Evolutionary conservation across 1,284 basidiomycete species (phyloP).

Genomic region (Trichosporon faecale): DNA sequence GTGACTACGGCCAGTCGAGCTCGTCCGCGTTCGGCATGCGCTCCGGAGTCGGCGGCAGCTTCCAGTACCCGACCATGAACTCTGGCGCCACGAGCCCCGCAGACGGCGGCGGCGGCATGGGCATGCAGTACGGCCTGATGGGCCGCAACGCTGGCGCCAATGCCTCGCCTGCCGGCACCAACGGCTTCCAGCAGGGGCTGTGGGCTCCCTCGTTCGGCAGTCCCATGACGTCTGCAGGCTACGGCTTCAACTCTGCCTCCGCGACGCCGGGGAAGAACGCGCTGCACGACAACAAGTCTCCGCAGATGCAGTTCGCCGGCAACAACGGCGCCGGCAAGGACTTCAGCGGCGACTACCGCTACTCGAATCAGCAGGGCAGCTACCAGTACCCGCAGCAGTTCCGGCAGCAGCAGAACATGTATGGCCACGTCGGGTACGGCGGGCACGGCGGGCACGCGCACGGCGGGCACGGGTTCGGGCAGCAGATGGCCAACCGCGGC

Average conservation of each 20-base stretch:
- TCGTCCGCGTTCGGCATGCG: constrained; percentile 16
- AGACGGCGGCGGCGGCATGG: constrained; percentile 18
- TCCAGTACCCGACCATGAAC: constrained; percentile 20
- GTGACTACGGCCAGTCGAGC: constrained; percentile 22
- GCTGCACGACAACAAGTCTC: constrained; percentile 25
- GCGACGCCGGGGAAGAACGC: neutral
- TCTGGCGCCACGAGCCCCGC: constrained; percentile 24
- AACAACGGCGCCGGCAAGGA: constrained; percentile 19
- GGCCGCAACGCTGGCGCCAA: constrained; percentile 21
- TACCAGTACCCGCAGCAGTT: constrained; percentile 21
- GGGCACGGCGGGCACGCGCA: neutral
- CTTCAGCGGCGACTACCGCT: constrained; percentile 13
- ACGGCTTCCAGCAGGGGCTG: constrained; percentile 35
- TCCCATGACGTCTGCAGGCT: constrained; percentile 31
- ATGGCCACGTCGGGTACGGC: constrained; percentile 17
- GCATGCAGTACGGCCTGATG: constrained; percentile 27
- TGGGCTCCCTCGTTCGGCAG: constrained; percentile 44
- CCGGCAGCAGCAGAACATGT: constrained; percentile 12
- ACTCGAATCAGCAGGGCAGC: constrained; percentile 9
- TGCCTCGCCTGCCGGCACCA: constrained; percentile 12
- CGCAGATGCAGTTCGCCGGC: constrained; percentile 16
- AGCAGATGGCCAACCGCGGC: constrained; percentile 21
- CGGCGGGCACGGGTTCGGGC: constrained; percentile 23
- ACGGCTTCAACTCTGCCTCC: constrained; percentile 19
- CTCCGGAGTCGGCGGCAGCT: constrained; percentile 9